Evolutionary conservation across 1,284 basidiomycete genomes (phyloP), one percentile per base, ranked within the genome.

Genomic region (Trichosporon faecale): DNA sequence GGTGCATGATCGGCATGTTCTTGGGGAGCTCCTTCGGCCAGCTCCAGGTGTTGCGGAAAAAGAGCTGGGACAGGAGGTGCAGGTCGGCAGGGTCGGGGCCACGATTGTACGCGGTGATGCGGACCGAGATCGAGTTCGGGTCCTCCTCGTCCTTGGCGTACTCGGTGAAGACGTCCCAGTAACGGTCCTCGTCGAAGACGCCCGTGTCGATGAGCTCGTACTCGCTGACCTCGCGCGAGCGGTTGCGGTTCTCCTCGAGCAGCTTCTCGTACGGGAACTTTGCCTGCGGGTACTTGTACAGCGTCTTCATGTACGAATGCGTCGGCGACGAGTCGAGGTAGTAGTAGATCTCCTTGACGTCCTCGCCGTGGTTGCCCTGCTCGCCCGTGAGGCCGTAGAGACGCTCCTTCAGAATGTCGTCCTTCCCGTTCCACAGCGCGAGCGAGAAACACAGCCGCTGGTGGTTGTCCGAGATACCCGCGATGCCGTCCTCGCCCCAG

Each of bases 241-340:
- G 88, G 77, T 91, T 88, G 75, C 89, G 85, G 79, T 91, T 95
- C 85, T 98, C 95, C 66, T 87, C 85, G 16, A 95, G 91, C 67
- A 99, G 89, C 75, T 97, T 88, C 80, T 98, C 94, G 84, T 99
- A 99, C 0, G 96, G 96, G 84, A 89, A 99, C 61, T 88, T 86
- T 74, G 89, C 86, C 83, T 99, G 96, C 16, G 96, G 95, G 78
- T 98, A 98, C 84, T 98, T 98, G 89, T 98, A 98, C 71, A 98
- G 85, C 84, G 92, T 96, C 85, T 98, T 99, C 96, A 98, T 98
- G 88, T 98, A 99, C 35, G 94, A 96, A 82, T 99, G 96, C 0
- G 95, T 98, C 23, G 96, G 96, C 0, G 96, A 97, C 66, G 93
- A 97, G 84, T 98, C 96, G 75, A 99, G 89, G 84, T 99, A 98